Percentiles rank a stretch among this genome's conserved stretches.
These are phyloP conservation scores for Chytriomyces confervae DNA, from an alignment of 192 early-diverging fungal genomes.

Conservation along the genomic window DNA sequence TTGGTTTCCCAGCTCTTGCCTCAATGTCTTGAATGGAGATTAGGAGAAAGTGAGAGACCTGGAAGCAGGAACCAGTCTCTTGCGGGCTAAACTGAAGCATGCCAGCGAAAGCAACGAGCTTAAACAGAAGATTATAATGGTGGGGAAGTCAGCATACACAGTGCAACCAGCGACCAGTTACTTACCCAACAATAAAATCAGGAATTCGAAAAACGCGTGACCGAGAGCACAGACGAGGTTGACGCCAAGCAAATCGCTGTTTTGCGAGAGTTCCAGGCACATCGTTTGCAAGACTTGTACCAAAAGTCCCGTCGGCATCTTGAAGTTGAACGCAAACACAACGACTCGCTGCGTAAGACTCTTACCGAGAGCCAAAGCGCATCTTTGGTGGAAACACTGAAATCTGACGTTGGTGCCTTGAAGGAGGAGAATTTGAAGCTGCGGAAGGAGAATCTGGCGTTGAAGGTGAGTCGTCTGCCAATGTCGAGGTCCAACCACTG, in stretches of 20 bases:
- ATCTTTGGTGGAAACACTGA: conserved; percentile 11
- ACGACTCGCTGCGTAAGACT: conserved; percentile 22
- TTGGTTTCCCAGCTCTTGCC: background rate
- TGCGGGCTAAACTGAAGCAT: conserved; percentile 22
- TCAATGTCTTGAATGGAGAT: background rate
- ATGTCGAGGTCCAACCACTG: background rate
- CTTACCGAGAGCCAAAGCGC: conserved; percentile 28
- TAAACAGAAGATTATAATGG: conserved; percentile 33
- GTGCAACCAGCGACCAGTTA: background rate
- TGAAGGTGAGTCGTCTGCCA: conserved; percentile 5
- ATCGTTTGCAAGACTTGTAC: conserved; percentile 30
- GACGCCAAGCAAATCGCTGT: conserved; percentile 34
- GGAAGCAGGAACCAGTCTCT: conserved; percentile 8
- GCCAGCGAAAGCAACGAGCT: conserved; percentile 29
- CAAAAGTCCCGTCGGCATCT: conserved; percentile 24
- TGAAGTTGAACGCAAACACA: conserved; percentile 32
- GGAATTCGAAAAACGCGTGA: conserved; percentile 32
- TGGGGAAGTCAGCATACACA: background rate
- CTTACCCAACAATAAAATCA: background rate
- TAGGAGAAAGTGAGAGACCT: conserved; percentile 20
- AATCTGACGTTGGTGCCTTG: conserved; percentile 15
- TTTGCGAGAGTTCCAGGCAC: conserved; percentile 30
- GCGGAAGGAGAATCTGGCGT: conserved; percentile 26
- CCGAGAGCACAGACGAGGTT: conserved; percentile 18
- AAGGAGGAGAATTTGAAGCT: conserved; percentile 32